Conservation (phyloP, 192 early-diverging fungal genomes). For the Backusella tuberculispora region DNA sequence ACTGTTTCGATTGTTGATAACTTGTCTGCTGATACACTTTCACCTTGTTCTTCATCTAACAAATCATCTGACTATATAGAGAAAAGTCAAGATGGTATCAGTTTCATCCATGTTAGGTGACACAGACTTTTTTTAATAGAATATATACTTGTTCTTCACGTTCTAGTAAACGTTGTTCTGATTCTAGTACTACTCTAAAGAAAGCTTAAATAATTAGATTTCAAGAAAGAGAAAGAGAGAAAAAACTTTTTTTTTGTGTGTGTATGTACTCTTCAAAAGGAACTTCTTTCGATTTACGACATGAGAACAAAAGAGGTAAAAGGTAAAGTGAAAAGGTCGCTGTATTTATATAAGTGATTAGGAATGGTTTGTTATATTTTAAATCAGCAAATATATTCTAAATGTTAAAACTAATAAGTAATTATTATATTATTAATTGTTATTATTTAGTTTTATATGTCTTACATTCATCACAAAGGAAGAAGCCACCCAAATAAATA, state of each 20-base stretch:
- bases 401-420: background rate
- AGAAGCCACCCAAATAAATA: slow-evolving; percentile 79
- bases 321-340: slow-evolving; percentile 78
- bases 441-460: background rate
- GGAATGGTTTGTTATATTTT: slow-evolving; percentile 74
- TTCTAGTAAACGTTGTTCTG: slow-evolving; percentile 6
- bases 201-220: background rate
- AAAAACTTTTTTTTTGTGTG: background rate
- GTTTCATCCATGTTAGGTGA: background rate
- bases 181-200: slow-evolving; percentile 3
- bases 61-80: background rate
- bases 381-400: slow-evolving; percentile 72
- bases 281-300: slow-evolving; percentile 11
- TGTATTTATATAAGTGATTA: slow-evolving; percentile 81
- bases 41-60: background rate
- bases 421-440: background rate
- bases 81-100: background rate
- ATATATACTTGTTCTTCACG: slow-evolving; percentile 2
- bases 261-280: slow-evolving; percentile 2
- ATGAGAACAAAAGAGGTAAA: slow-evolving; percentile 40
- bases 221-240: background rate
- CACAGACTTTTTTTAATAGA: background rate
- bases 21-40: background rate
- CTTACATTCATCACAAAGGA: slow-evolving; percentile 78
- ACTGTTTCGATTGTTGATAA: slow-evolving; percentile 51